Percentiles rank a stretch among this genome's conserved stretches.
Conservation (phyloP, 192 early-diverging fungal genomes). For the Mortierella alpina region DNA sequence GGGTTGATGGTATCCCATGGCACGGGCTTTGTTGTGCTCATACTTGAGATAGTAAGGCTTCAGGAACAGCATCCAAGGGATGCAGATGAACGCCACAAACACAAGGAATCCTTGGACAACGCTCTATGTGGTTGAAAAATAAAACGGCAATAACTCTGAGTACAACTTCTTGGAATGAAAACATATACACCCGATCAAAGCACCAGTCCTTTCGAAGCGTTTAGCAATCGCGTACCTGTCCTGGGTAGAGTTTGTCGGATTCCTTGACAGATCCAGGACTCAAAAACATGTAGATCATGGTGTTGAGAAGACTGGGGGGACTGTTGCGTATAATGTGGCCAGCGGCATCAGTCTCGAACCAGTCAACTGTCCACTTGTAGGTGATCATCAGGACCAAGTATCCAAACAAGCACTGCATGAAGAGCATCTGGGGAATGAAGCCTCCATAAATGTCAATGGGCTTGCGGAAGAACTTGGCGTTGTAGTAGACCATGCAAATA, state of each 20-base stretch:
- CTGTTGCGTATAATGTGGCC: constrained; percentile 75
- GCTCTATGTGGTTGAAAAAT: constrained; percentile 29
- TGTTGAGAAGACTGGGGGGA: constrained; percentile 96
- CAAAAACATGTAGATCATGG: constrained; percentile 99
- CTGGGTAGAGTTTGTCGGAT: constrained; percentile 80
- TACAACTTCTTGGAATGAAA: not conserved
- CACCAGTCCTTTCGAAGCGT: not conserved
- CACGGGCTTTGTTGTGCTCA: constrained; percentile 81
- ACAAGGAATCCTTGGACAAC: constrained; percentile 85
- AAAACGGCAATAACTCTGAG: not conserved
- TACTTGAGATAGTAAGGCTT: constrained; percentile 90
- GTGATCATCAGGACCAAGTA: constrained; percentile 92
- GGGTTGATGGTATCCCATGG: constrained; percentile 79
- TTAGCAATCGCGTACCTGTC: constrained; percentile 69
- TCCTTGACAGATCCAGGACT: constrained; percentile 83
- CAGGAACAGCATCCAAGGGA: constrained; percentile 97
- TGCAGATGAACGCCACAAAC: constrained; percentile 84
- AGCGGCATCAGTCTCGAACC: constrained; percentile 76
- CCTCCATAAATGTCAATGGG: constrained; percentile 83
- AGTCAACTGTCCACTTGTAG: constrained; percentile 97
- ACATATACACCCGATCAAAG: not conserved
- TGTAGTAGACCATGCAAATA: constrained; percentile 88
- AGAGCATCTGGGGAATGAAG: constrained; percentile 95
- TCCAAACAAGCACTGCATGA: constrained; percentile 94
- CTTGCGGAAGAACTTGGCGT: constrained; percentile 91